Evolutionary conservation across 2,329 filamentous ascomycete species (phyloP).

Genomic region (Pseudogymnoascus sp.): DNA sequence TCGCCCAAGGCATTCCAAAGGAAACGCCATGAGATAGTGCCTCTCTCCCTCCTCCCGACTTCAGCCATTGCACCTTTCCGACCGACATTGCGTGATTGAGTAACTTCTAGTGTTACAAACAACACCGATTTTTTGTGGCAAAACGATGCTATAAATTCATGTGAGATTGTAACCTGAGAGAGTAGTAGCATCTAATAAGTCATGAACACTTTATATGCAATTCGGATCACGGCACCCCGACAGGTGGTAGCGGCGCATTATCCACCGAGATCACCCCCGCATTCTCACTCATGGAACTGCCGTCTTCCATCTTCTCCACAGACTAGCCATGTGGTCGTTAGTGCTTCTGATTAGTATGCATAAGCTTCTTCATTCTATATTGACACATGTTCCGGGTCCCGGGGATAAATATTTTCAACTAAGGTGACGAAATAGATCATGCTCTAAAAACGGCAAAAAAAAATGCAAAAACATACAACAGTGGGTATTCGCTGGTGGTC

Average conservation of each 20-base stretch:
- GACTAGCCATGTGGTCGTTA: neutral
- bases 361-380: neutral
- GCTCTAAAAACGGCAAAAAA: too few relatives aligned
- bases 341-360: neutral
- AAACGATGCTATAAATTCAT: neutral
- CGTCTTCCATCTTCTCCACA: neutral
- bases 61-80: neutral
- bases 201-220: neutral
- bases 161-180: neutral
- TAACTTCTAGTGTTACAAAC: neutral
- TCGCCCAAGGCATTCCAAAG: conserved; percentile 18
- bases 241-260: neutral
- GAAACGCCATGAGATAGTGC: conserved; percentile 17
- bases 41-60: neutral
- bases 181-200: neutral
- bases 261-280: neutral
- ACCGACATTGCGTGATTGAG: neutral
- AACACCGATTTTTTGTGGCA: neutral
- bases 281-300: neutral
- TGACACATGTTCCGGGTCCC: neutral
- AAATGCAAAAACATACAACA: too few relatives aligned
- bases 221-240: neutral
- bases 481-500: too few relatives aligned
- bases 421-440: neutral
- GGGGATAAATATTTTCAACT: neutral